phyloP scores from a whole-genome alignment of 1,139 yeast species.

The Scheffersomyces titani region DNA sequence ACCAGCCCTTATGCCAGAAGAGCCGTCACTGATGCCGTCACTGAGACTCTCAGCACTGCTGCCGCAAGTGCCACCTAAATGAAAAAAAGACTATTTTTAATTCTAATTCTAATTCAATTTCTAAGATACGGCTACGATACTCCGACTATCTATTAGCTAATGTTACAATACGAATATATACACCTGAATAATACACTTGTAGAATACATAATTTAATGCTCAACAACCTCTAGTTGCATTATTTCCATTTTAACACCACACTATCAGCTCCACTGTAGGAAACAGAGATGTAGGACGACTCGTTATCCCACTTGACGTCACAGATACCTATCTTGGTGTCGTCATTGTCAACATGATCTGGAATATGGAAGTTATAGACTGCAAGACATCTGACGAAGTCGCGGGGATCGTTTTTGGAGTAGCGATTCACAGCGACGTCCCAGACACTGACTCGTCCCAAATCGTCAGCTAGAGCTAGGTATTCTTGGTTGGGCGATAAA shows the following conservation, averaged over 20 bases:
- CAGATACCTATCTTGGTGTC: constrained; percentile 32
- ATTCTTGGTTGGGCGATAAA: constrained; percentile 49
- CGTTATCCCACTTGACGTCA: constrained; percentile 45
- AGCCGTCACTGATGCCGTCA: constrained; percentile 20
- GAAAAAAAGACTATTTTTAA: neutral
- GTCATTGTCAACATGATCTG: constrained; percentile 2
- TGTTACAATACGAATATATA: constrained; percentile 1
- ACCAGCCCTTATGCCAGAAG: constrained; percentile 29
- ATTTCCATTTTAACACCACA: constrained; percentile 29
- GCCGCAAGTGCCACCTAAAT: constrained; percentile 18
- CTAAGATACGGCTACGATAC: neutral
- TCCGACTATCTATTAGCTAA: neutral
- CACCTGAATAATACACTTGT: neutral
- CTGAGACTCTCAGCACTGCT: constrained; percentile 16
- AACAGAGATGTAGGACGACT: constrained; percentile 33
- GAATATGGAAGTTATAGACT: constrained; percentile 18
- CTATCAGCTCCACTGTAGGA: constrained; percentile 47
- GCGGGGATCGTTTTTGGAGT: constrained; percentile 8
- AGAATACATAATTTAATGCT: neutral
- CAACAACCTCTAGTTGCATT: neutral
- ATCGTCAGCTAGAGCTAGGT: constrained; percentile 64
- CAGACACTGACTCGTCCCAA: constrained; percentile 59
- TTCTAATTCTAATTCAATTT: neutral
- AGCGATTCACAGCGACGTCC: constrained; percentile 34
- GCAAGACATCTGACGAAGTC: constrained; percentile 26